Evolutionary conservation across 1,139 yeast genomes (phyloP).

Genomic region (Suhomyces coccinellae): DNA sequence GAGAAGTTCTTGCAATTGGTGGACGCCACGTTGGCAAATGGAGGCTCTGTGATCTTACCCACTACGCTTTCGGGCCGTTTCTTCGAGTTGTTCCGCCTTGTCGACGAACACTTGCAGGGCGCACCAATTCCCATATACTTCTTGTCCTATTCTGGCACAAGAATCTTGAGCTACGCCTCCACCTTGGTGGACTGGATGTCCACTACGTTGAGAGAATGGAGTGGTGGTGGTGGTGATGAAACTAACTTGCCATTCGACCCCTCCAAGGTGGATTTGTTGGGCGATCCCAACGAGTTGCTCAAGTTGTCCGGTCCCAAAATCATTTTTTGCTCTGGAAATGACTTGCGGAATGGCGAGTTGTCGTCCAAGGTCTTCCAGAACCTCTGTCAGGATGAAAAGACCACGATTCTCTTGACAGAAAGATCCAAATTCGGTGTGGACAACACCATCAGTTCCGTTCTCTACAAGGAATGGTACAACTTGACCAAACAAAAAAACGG

Average conservation of each 20-base stretch:
- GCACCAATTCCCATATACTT: constrained; percentile 71
- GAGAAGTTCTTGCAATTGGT: constrained; percentile 66
- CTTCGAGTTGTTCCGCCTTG: constrained; percentile 71
- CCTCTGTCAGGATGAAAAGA: constrained; percentile 62
- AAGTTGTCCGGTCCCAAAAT: constrained; percentile 72
- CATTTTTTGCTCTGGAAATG: constrained; percentile 77
- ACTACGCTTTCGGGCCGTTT: constrained; percentile 82
- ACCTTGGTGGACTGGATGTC: constrained; percentile 97
- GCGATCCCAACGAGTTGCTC: constrained; percentile 56
- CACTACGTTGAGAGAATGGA: constrained; percentile 73
- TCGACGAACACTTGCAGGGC: constrained; percentile 60
- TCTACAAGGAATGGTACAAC: constrained; percentile 61
- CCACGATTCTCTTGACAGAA: constrained; percentile 76
- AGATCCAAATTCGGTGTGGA: constrained; percentile 38
- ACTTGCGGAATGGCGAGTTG: constrained; percentile 63
- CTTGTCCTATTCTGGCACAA: constrained; percentile 76
- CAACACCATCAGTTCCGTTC: constrained; percentile 29
- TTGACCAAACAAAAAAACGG: constrained; percentile 38
- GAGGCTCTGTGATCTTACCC: constrained; percentile 81
- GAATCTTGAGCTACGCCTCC: constrained; percentile 78
- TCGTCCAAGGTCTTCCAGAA: constrained; percentile 57
- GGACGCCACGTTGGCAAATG: constrained; percentile 62
- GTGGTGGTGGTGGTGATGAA: constrained; percentile 43
- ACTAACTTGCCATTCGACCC: constrained; percentile 72
- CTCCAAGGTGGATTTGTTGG: constrained; percentile 56